Conservation (phyloP, 257 asterid species). For the Leonotis leonurus region DNA sequence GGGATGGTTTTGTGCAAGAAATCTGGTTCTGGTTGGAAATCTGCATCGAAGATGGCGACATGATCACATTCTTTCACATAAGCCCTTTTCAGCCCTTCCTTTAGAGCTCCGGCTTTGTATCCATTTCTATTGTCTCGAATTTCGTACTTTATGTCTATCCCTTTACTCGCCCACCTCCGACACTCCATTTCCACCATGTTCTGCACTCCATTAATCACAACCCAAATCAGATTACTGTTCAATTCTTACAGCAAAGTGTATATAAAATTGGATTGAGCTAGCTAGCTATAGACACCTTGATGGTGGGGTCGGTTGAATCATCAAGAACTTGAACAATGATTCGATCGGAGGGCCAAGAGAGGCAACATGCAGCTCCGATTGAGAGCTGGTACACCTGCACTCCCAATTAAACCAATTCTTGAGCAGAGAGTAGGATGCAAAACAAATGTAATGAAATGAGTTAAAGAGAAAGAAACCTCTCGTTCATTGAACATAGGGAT, state of each 20-base stretch:
- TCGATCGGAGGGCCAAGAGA: conserved; percentile 78
- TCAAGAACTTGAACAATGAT: conserved; percentile 77
- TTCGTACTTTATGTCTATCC: conserved; percentile 72
- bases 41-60: conserved; percentile 89
- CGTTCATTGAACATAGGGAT: conserved; percentile 86
- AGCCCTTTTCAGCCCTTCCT: conserved; percentile 69
- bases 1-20: conserved; percentile 85
- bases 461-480: conserved; percentile 43
- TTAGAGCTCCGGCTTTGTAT: conserved; percentile 89
- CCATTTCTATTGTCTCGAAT: conserved; percentile 91
- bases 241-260: conserved; percentile 4
- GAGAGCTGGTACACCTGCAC: conserved; percentile 94
- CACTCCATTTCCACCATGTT: conserved; percentile 67
- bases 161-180: conserved; percentile 52
- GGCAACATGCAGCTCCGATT: conserved; percentile 70
- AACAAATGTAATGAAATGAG: not conserved
- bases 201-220: too few relatives aligned
- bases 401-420: too few relatives aligned
- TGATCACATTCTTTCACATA: conserved; percentile 76
- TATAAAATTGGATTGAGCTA: not conserved
- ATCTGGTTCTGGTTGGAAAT: conserved; percentile 86
- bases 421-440: too few relatives aligned
- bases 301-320: conserved; percentile 71
- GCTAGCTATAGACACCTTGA: conserved; percentile 46
- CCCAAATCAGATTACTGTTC: too few relatives aligned